Conservation (phyloP, 2,329 filamentous ascomycete species). For the Trichoderma gracile region DNA sequence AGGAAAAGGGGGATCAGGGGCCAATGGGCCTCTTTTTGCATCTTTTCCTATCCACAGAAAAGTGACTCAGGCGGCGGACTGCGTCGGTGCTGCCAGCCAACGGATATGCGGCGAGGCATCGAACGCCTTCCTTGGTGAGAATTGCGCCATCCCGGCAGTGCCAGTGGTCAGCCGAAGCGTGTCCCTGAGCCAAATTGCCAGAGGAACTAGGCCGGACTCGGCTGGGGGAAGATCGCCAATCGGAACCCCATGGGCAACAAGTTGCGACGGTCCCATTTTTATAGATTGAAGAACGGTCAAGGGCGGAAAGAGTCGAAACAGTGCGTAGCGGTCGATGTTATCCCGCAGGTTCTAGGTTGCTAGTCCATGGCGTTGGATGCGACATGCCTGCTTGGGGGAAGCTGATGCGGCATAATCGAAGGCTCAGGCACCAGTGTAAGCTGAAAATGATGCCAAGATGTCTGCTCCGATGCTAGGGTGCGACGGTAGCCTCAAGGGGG, state of each 20-base stretch:
- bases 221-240: constrained; percentile 8
- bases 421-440: constrained; percentile 1
- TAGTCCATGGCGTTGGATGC: neutral
- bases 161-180: constrained; percentile 8
- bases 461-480: neutral
- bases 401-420: neutral
- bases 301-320: neutral
- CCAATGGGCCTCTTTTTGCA: constrained; percentile 12
- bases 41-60: neutral
- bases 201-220: neutral
- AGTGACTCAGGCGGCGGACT: constrained; percentile 11
- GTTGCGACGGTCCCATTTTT: constrained; percentile 7
- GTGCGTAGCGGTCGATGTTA: neutral
- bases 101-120: constrained; percentile 13
- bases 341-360: neutral
- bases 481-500: neutral
- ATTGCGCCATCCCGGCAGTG: constrained; percentile 25
- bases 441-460: neutral
- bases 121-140: constrained; percentile 24
- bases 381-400: constrained; percentile 3
- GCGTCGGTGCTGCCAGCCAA: constrained; percentile 7
- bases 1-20: neutral
- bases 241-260: constrained; percentile 20
- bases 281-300: constrained; percentile 6
- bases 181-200: neutral